These are phyloP conservation scores for Pueraria montana DNA, from an alignment of 306 rosid species.

Conservation along the genomic window DNA sequence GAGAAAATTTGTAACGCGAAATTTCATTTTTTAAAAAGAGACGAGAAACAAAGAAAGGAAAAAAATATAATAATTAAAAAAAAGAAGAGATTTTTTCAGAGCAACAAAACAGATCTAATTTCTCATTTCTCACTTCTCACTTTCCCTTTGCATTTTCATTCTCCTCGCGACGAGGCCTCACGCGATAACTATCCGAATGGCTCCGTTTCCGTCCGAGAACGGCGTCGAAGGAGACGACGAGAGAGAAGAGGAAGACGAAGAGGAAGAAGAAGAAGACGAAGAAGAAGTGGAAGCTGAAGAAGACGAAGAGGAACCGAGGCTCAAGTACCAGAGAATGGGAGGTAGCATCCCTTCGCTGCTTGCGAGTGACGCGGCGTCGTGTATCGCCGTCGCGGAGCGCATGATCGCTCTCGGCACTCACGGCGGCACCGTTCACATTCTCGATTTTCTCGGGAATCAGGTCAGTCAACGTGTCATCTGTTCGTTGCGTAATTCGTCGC, in stretches of 20 bases:
- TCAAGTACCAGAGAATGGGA: constrained; percentile 98
- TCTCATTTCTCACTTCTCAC: background rate
- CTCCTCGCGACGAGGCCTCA: constrained; percentile 44
- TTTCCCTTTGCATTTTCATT: constrained; percentile 3
- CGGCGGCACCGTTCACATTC: constrained; percentile 86
- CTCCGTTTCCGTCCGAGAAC: constrained; percentile 83
- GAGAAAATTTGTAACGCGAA: background rate
- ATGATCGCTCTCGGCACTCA: constrained; percentile 97
- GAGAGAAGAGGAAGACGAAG: constrained; percentile 84
- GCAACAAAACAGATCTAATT: constrained; percentile 45
- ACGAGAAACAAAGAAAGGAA: background rate
- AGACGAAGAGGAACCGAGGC: constrained; percentile 92
- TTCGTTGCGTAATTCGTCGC: constrained; percentile 5
- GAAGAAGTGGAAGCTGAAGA: constrained; percentile 58
- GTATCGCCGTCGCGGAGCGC: constrained; percentile 90
- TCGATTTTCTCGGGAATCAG: constrained; percentile 99
- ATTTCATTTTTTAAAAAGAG: background rate
- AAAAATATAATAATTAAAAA: background rate
- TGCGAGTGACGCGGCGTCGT: constrained; percentile 87
- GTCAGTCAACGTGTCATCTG: constrained; percentile 46
- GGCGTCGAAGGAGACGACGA: constrained; percentile 93
- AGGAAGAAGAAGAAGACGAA: constrained; percentile 62
- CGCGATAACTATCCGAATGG: constrained; percentile 68
- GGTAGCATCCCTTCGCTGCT: constrained; percentile 90
- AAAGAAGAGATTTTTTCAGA: constrained; percentile 27